Conservation (phyloP, 2,329 filamentous ascomycete species). For the Ilyonectria sp. region DNA sequence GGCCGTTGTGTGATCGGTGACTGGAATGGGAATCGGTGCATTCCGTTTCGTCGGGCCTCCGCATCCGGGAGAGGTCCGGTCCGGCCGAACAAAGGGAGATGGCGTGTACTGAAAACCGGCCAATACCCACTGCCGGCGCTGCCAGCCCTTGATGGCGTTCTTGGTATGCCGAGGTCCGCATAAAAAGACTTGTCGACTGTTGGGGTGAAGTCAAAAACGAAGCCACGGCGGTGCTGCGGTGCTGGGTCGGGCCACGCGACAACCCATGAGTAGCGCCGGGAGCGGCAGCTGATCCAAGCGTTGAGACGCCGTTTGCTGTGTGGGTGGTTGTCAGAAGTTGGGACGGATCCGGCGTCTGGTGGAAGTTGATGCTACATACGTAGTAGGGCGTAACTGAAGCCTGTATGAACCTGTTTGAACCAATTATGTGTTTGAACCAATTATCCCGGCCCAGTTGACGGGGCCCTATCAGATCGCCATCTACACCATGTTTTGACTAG, state of each 20-base stretch:
- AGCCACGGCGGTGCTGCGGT: slow-evolving; percentile 36
- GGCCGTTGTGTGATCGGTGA: slow-evolving; percentile 2
- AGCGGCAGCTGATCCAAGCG: slow-evolving; percentile 45
- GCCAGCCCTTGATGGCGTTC: slow-evolving; percentile 17
- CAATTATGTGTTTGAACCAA: slow-evolving; percentile 30
- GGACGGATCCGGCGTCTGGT: slow-evolving; percentile 40
- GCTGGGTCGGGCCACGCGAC: slow-evolving; percentile 48
- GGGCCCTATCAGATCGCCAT: slow-evolving; percentile 46
- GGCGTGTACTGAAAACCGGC: slow-evolving; percentile 20
- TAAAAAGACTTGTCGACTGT: slow-evolving; percentile 30
- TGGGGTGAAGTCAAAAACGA: slow-evolving; percentile 40
- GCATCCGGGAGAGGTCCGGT: slow-evolving; percentile 25
- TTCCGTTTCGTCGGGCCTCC: slow-evolving; percentile 15
- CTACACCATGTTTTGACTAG: slow-evolving; percentile 28
- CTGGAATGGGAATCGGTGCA: slow-evolving; percentile 8
- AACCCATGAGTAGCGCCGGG: slow-evolving; percentile 44
- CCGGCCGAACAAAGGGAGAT: slow-evolving; percentile 22
- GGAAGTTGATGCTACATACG: slow-evolving; percentile 20
- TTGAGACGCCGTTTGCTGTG: slow-evolving; percentile 39
- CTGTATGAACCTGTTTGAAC: slow-evolving; percentile 28
- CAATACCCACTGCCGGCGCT: slow-evolving; percentile 13
- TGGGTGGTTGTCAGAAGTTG: slow-evolving; percentile 42
- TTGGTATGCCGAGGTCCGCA: slow-evolving; percentile 17
- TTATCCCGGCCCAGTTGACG: slow-evolving; percentile 33
- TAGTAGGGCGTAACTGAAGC: slow-evolving; percentile 31